Evolutionary conservation across 2,329 filamentous ascomycete species (phyloP).

Genomic region (Leptoxyphium fumago): DNA sequence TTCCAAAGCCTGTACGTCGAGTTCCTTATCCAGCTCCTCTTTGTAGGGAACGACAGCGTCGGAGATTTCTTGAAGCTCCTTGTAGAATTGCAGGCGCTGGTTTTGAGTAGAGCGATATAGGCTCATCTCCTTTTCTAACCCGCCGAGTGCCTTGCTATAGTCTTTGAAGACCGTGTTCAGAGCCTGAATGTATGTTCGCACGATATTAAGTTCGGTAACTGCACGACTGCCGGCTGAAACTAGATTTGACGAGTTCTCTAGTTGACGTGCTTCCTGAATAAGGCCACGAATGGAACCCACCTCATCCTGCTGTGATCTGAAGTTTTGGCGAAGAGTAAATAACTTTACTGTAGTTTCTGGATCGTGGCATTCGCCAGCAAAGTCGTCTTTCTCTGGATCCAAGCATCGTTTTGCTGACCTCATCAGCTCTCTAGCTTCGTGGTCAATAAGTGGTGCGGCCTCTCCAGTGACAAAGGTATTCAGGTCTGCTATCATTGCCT

Average conservation of each 20-base stretch:
- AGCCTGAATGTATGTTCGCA: constrained; percentile 46
- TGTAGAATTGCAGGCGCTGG: constrained; percentile 73
- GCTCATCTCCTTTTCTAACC: constrained; percentile 56
- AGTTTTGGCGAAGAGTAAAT: constrained; percentile 29
- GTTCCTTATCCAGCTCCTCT: constrained; percentile 41
- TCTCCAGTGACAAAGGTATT: constrained; percentile 63
- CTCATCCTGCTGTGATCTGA: constrained; percentile 36
- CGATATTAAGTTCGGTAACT: constrained; percentile 48
- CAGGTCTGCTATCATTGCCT: constrained; percentile 64
- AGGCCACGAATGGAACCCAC: constrained; percentile 55
- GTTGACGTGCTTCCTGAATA: constrained; percentile 52
- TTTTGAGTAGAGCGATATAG: constrained; percentile 71
- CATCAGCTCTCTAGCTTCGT: constrained; percentile 46
- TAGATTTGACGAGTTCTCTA: constrained; percentile 45
- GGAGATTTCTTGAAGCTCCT: constrained; percentile 78
- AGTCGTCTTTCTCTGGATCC: constrained; percentile 39
- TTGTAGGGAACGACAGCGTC: constrained; percentile 70
- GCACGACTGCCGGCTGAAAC: constrained; percentile 42
- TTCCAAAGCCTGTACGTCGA: constrained; percentile 36
- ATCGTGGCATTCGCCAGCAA: constrained; percentile 49
- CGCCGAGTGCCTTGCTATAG: constrained; percentile 37
- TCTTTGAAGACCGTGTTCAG: constrained; percentile 39
- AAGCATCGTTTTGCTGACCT: constrained; percentile 12
- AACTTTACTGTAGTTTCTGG: constrained; percentile 46
- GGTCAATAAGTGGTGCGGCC: constrained; percentile 56